Conservation (phyloP, 2,329 filamentous ascomycete genomes). For the Torrubiellomyces zombiae region DNA sequence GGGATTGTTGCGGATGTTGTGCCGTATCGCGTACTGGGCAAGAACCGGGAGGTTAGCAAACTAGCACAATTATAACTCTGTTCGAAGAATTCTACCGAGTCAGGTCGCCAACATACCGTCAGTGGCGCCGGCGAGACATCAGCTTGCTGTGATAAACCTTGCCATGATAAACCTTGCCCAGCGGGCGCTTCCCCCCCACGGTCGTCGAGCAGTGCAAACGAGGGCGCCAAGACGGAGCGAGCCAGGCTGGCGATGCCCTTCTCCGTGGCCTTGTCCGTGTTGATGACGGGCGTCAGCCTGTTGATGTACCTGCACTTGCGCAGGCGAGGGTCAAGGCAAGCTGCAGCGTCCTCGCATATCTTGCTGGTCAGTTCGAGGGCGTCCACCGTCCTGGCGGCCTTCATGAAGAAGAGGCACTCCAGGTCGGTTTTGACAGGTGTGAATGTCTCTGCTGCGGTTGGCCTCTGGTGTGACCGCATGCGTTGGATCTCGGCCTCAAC, state of each 20-base stretch:
- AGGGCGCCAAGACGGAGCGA: conserved; percentile 40
- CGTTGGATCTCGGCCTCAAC: conserved; percentile 55
- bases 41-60: too few species aligned
- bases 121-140: background rate
- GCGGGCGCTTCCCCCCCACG: conserved; percentile 1
- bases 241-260: conserved; percentile 51
- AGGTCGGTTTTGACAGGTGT: conserved; percentile 35
- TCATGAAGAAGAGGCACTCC: conserved; percentile 49
- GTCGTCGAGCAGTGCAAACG: conserved; percentile 35
- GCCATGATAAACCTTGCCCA: too few species aligned
- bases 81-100: too few species aligned
- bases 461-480: conserved; percentile 30
- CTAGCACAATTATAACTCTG: background rate
- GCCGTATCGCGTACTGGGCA: conserved; percentile 69
- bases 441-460: conserved; percentile 29
- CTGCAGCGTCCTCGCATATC: conserved; percentile 38
- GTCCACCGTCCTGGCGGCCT: conserved; percentile 36
- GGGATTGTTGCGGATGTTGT: conserved; percentile 59
- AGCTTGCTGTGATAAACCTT: too few species aligned
- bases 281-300: conserved; percentile 33
- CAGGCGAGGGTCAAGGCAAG: conserved; percentile 21
- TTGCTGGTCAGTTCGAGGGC: conserved; percentile 34
- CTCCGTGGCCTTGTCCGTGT: conserved; percentile 48
- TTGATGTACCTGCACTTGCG: conserved; percentile 42
- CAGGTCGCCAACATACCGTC: too few species aligned